phyloP scores from a whole-genome alignment of 495 filamentous ascomycete genomes.

The Penicillium daleae region DNA sequence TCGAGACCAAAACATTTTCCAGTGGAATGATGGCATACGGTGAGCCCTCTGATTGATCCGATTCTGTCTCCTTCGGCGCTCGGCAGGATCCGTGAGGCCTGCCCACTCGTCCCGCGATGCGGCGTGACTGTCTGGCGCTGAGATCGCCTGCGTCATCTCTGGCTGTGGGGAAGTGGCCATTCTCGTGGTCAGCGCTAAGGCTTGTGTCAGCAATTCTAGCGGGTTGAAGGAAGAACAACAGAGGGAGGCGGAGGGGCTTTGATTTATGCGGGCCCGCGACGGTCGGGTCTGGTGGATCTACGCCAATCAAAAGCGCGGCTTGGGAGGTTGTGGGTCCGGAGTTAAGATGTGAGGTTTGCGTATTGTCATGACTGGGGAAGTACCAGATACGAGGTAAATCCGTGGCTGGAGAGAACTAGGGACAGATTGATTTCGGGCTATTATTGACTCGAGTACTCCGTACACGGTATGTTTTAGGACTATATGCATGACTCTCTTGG shows the following conservation, averaged over 20 bases:
- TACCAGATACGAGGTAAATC: background rate
- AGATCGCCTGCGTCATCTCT: constrained; percentile 10
- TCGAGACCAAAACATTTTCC: no score
- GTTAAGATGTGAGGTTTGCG: constrained; percentile 8
- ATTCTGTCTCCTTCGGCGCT: constrained; percentile 48
- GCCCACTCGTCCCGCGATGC: constrained; percentile 41
- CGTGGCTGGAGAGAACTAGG: no score
- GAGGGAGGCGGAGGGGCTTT: background rate
- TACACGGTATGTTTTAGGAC: no score
- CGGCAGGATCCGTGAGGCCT: constrained; percentile 40
- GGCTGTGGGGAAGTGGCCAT: constrained; percentile 16
- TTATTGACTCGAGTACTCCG: no score
- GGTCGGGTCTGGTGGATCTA: background rate
- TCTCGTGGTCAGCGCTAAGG: constrained; percentile 14
- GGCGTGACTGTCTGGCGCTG: background rate
- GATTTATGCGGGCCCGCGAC: constrained; percentile 14
- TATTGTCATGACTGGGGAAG: background rate
- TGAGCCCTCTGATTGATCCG: constrained; percentile 49
- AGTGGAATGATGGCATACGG: no score
- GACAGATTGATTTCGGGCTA: no score
- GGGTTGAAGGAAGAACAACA: background rate
- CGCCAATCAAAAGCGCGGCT: constrained; percentile 5
- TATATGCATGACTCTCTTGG: no score
- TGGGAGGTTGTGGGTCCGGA: constrained; percentile 5
- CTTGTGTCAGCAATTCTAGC: constrained; percentile 6